Percentiles rank a stretch among this genome's conserved stretches.
Evolutionary conservation across 257 asterid species (phyloP).

Genomic region (Handroanthus guayacan): DNA sequence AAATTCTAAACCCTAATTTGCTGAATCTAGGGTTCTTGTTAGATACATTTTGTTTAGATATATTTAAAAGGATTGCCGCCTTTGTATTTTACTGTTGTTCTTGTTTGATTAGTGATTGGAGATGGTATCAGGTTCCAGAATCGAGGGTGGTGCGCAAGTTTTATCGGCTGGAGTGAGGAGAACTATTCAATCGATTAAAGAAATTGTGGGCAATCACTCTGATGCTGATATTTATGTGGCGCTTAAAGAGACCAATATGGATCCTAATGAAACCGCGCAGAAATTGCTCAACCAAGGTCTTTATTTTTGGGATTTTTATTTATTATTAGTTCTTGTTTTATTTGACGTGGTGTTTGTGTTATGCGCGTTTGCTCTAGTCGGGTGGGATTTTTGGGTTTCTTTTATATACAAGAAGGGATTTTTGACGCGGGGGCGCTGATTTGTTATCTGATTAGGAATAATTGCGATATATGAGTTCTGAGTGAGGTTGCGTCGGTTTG

Average conservation of each 20-base stretch:
- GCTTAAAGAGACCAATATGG: conserved; percentile 90
- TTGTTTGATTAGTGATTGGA: conserved; percentile 42
- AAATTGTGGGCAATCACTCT: conserved; percentile 82
- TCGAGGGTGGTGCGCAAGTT: conserved; percentile 72
- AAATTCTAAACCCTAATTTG: conserved; percentile 33
- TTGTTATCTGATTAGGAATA: conserved; percentile 13
- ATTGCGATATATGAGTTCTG: not conserved
- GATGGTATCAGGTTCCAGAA: conserved; percentile 72
- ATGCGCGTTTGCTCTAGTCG: not conserved
- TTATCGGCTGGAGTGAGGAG: conserved; percentile 79
- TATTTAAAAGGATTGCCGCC: not conserved
- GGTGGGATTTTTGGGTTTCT: conserved; percentile 15
- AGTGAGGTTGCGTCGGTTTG: conserved; percentile 17
- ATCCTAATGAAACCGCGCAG: conserved; percentile 94
- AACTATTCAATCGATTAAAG: conserved; percentile 84
- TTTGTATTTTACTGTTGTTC: conserved; percentile 26
- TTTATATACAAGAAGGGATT: not conserved
- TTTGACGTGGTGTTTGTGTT: conserved; percentile 2
- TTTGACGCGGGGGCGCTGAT: not conserved
- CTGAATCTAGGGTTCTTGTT: conserved; percentile 34
- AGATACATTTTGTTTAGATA: conserved; percentile 8
- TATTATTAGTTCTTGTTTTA: not conserved
- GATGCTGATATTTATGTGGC: conserved; percentile 87
- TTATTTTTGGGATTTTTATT: conserved; percentile 4
- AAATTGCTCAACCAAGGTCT: conserved; percentile 90